phyloP scores from a whole-genome alignment of 2,329 filamentous ascomycete species.

The Rhinocladiella mackenziei region DNA sequence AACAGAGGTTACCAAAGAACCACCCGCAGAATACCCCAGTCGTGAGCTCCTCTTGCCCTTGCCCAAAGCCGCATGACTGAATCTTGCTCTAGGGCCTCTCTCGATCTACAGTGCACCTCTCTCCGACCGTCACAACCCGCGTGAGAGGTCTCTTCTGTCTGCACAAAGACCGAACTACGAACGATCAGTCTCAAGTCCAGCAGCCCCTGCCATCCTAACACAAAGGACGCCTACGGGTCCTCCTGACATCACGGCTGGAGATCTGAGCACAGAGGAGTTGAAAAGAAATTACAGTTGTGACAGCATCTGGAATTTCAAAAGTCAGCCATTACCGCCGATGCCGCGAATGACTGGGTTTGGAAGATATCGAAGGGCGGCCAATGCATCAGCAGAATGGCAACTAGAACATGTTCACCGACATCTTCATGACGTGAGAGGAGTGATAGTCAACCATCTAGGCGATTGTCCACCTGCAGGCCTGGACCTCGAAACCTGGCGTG shows the following conservation, averaged over 20 bases:
- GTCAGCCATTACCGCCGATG: constrained; percentile 21
- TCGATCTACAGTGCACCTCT: constrained; percentile 3
- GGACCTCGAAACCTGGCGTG: constrained; percentile 17
- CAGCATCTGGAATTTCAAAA: constrained; percentile 20
- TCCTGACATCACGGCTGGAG: constrained; percentile 18
- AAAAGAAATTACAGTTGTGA: constrained; percentile 23
- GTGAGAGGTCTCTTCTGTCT: not conserved
- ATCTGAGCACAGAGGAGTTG: constrained; percentile 17
- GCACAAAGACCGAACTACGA: constrained; percentile 6
- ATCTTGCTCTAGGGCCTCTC: constrained; percentile 1
- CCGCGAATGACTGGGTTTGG: constrained; percentile 26
- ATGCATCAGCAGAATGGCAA: constrained; percentile 25
- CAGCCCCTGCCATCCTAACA: constrained; percentile 1
- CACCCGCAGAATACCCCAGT: constrained; percentile 7
- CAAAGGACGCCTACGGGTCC: constrained; percentile 4
- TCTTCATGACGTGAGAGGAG: constrained; percentile 14
- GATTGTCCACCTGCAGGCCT: constrained; percentile 20
- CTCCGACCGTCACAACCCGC: constrained; percentile 8
- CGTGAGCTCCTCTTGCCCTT: constrained; percentile 7
- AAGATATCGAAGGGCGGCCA: constrained; percentile 24
- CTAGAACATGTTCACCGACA: constrained; percentile 18
- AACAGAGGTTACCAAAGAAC: constrained; percentile 16
- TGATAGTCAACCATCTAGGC: constrained; percentile 18
- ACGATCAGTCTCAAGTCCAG: constrained; percentile 15
- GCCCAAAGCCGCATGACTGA: not conserved